phyloP scores from a whole-genome alignment of 805 yeast species.

The Ogataea nonfermentans region DNA sequence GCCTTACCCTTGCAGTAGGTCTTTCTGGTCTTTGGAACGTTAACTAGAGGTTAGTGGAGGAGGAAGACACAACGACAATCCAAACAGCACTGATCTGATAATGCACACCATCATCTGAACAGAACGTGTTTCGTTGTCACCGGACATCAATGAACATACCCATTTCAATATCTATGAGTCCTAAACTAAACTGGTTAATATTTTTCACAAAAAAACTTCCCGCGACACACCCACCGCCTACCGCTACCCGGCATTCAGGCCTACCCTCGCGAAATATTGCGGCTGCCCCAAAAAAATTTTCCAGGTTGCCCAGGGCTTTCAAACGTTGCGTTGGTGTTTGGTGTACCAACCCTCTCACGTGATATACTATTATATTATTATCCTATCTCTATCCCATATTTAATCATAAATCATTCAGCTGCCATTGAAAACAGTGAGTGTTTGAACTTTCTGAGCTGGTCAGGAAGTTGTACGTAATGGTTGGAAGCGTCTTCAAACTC shows the following conservation, averaged over 20 bases:
- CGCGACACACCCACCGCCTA: conserved; percentile 4
- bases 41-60: conserved; percentile 54
- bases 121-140: not conserved
- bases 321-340: conserved; percentile 5
- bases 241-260: not conserved
- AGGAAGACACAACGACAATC: not conserved
- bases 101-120: no score
- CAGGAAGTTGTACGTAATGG: conserved; percentile 34
- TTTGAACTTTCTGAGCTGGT: conserved; percentile 31
- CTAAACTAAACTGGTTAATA: conserved; percentile 8
- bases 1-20: conserved; percentile 99
- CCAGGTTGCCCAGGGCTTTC: not conserved
- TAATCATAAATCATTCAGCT: conserved; percentile 2
- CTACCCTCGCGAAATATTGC: not conserved
- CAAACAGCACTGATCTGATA: not conserved
- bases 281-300: conserved; percentile 1
- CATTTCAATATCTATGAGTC: conserved; percentile 17
- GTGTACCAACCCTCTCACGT: conserved; percentile 6
- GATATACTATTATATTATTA: not conserved
- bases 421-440: conserved; percentile 9
- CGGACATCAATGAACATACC: conserved; percentile 17
- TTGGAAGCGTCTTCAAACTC: conserved; percentile 37
- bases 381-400: conserved; percentile 1
- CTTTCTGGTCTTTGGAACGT: conserved; percentile 99
- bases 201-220: conserved; percentile 7